Evolutionary conservation across 2,329 filamentous ascomycete genomes (phyloP).

Genomic region (Sporothrix protearum): DNA sequence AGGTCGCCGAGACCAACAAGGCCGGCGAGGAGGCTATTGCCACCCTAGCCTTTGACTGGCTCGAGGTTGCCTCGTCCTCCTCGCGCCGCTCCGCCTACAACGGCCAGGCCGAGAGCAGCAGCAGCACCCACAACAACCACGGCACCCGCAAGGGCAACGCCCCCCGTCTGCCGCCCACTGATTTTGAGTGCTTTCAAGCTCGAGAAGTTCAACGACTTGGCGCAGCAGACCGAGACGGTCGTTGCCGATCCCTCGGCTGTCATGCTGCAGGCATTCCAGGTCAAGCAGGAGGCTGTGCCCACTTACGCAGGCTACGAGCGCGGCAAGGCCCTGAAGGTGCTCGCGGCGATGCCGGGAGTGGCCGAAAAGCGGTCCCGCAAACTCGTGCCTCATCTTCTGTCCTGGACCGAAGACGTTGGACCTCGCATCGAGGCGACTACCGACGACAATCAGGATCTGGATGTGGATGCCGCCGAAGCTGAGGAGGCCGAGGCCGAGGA

Average conservation of each 20-base stretch:
- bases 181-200: constrained; percentile 86
- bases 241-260: constrained; percentile 53
- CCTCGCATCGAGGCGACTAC: constrained; percentile 10
- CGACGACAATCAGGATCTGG: constrained; percentile 39
- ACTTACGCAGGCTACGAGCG: constrained; percentile 57
- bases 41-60: constrained; percentile 73
- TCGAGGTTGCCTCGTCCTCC: constrained; percentile 58
- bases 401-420: constrained; percentile 62
- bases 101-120: constrained; percentile 7
- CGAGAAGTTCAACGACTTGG: constrained; percentile 52
- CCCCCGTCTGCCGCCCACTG: constrained; percentile 50
- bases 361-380: constrained; percentile 83
- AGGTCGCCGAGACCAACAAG: constrained; percentile 63
- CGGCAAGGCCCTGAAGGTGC: constrained; percentile 73
- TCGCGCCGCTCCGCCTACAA: constrained; percentile 35
- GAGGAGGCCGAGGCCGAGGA: constrained; percentile 40
- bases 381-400: constrained; percentile 79
- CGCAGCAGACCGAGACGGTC: constrained; percentile 50
- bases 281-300: constrained; percentile 55
- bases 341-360: constrained; percentile 68
- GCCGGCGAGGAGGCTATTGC: constrained; percentile 70
- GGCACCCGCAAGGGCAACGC: constrained; percentile 26
- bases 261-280: constrained; percentile 62
- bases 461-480: constrained; percentile 33
- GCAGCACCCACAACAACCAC: constrained; percentile 2